These are phyloP conservation scores for Artemisia argyi DNA, from an alignment of 129 eudicot genomes.

Conservation along the genomic window DNA sequence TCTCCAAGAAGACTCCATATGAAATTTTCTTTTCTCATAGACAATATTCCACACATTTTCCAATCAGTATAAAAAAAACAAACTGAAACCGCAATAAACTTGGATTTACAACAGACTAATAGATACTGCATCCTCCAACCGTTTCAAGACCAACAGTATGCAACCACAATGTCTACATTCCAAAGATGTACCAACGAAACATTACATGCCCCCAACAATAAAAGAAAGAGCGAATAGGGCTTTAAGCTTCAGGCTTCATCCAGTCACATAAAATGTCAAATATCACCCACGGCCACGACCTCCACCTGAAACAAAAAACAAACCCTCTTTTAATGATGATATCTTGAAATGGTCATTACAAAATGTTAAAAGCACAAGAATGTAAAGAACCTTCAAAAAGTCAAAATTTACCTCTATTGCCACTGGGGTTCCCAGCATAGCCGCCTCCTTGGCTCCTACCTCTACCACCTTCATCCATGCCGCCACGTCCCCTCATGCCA, in stretches of 20 bases:
- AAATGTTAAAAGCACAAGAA: background rate
- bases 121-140: background rate
- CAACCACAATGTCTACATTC: too few relatives aligned
- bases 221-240: background rate
- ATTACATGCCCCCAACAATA: too few relatives aligned
- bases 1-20: background rate
- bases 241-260: too few relatives aligned
- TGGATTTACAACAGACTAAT: background rate
- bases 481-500: constrained; percentile 46
- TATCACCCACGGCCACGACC: constrained; percentile 53
- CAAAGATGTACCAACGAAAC: too few relatives aligned
- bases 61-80: background rate
- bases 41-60: background rate
- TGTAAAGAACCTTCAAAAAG: background rate
- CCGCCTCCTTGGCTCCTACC: constrained; percentile 50
- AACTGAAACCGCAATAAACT: background rate
- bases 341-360: background rate
- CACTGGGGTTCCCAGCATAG: constrained; percentile 28
- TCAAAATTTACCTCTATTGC: constrained; percentile 37
- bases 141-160: background rate
- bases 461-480: constrained; percentile 47
- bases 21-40: background rate
- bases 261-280: background rate
- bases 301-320: constrained; percentile 39
- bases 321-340: constrained; percentile 2